Conservation (phyloP, 306 rosid species). For the Boehmeria nivea region DNA sequence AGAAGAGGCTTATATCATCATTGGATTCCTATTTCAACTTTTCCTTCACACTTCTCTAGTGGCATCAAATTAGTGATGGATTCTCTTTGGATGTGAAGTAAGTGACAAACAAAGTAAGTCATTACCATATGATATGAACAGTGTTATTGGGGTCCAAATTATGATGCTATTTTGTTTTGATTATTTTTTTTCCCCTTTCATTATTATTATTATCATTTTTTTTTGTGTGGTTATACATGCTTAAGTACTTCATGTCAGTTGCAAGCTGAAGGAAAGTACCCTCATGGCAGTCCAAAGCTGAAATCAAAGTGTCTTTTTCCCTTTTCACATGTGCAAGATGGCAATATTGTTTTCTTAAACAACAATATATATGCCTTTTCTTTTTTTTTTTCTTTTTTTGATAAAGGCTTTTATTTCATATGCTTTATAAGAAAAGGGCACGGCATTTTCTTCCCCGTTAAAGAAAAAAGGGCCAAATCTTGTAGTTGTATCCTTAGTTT, state of each 20-base stretch:
- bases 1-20: conserved; percentile 42
- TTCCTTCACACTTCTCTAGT: conserved; percentile 15
- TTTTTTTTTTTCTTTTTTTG: too few relatives aligned
- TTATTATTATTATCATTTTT: too few relatives aligned
- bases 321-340: neutral
- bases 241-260: neutral
- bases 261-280: neutral
- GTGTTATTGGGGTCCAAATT: neutral
- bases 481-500: too few relatives aligned
- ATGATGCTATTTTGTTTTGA: neutral
- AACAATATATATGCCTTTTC: neutral
- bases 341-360: too few relatives aligned
- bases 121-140: neutral
- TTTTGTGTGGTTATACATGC: neutral
- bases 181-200: too few relatives aligned
- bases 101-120: neutral
- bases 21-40: conserved; percentile 36
- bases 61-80: conserved; percentile 12
- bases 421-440: too few relatives aligned
- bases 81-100: conserved; percentile 8
- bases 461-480: too few relatives aligned
- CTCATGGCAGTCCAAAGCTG: neutral
- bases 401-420: too few relatives aligned
- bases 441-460: too few relatives aligned
- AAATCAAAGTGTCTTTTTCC: neutral